Evolutionary conservation across 2,329 filamentous ascomycete species (phyloP), one percentile per base, ranked within the genome.

Genomic region (Phyllosticta citribraziliensis): DNA sequence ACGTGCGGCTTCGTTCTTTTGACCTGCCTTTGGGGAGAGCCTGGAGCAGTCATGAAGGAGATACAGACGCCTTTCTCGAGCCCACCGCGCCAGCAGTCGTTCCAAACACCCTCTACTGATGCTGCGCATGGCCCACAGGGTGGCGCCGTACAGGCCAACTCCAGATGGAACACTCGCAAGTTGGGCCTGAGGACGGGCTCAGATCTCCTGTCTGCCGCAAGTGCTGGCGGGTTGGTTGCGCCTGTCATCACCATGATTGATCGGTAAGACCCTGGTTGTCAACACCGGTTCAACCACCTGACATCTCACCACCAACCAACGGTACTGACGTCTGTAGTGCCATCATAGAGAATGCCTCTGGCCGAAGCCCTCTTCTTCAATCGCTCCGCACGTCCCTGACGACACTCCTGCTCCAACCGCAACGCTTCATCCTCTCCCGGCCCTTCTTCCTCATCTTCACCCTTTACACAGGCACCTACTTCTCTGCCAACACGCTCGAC

Each of bases 241-340:
- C 91, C 92, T 1, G 72, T 95, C 50, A 93, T 96, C 65, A 88
- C 88, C 47, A 87, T 94, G 66, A 94, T 97, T 74, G 91, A 96
- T 74, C 85, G 88, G 88, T 92, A 77, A 63, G 77, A 69, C 27
- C 27, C 52, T 12, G 60, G 25, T 33, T 40, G 11, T 25, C 19
- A 8, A 10, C n/a, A 40, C 17, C 3, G 14, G n/a, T 19, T 2
- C 6, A 22, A 22, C 50, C 3, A 54, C 19, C 4, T 24, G 27
- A 53, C 19, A n/a, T 8, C 25, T 6, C 27, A 12, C 17, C 6
- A 27, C 2, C 4, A 11, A 27, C 2, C 4, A 11, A 52, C 27
- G 2, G 17, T 55, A 57, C 57, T 47, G 53, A 57, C 52, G n/a
- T 25, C 40, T 35, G 19, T 65, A 88, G 87, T 70, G 86, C 84